These are phyloP conservation scores for Pseudogymnoascus sp. DNA, from an alignment of 2,329 filamentous ascomycete species.

Conservation along the genomic window DNA sequence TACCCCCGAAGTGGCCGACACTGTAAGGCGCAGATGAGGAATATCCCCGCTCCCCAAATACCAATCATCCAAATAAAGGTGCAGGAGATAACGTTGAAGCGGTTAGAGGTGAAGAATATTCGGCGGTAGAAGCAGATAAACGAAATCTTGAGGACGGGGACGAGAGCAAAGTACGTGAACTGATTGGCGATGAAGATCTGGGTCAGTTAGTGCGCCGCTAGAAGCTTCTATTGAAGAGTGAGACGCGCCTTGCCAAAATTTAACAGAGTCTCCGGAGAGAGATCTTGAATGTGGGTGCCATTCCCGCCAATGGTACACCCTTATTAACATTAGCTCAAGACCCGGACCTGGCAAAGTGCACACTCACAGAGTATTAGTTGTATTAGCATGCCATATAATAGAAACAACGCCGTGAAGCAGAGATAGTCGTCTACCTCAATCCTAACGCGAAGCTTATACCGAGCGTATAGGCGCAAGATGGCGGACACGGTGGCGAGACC, in stretches of 20 bases:
- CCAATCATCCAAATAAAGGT: slow-evolving; percentile 18
- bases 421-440: slow-evolving; percentile 1
- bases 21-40: slow-evolving; percentile 17
- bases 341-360: neutral
- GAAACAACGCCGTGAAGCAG: neutral
- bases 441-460: neutral
- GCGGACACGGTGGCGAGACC: neutral
- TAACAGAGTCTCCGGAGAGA: neutral
- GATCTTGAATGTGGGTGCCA: neutral
- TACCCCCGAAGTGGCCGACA: slow-evolving; percentile 17
- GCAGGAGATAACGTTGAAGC: slow-evolving; percentile 15
- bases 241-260: neutral
- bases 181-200: slow-evolving; percentile 4
- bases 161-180: neutral
- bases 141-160: neutral
- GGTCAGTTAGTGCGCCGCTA: neutral
- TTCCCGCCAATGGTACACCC: neutral
- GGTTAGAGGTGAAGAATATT: neutral
- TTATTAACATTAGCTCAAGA: neutral
- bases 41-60: slow-evolving; percentile 11
- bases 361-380: neutral
- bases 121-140: slow-evolving; percentile 5
- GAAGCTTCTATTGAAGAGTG: neutral
- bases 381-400: neutral
- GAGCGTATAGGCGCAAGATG: neutral